These are phyloP conservation scores for Citrullus colocynthis DNA, from an alignment of 306 rosid species.

Conservation along the genomic window DNA sequence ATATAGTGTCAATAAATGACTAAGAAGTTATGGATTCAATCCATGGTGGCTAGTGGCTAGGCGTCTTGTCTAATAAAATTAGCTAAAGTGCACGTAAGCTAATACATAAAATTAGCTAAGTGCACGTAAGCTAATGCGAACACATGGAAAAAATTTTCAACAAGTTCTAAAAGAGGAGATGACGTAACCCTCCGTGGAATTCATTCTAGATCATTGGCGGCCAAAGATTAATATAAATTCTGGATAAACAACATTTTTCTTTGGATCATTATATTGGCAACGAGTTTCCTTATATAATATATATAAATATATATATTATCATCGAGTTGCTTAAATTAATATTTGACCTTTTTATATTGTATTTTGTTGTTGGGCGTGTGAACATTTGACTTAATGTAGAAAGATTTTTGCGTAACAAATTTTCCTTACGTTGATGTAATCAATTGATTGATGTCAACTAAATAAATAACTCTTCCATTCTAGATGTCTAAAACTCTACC, in stretches of 20 bases:
- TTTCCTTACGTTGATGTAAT: background rate
- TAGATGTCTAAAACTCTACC: background rate
- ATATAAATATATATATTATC: too few relatives aligned
- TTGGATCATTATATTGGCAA: too few relatives aligned
- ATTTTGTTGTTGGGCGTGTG: background rate
- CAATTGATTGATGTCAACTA: background rate
- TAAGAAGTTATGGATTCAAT: too few relatives aligned
- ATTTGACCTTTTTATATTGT: background rate
- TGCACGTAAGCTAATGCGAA: too few relatives aligned
- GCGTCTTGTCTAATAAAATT: too few relatives aligned
- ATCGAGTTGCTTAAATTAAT: background rate
- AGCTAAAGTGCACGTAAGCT: too few relatives aligned
- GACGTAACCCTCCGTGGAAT: background rate
- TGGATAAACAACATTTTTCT: too few relatives aligned
- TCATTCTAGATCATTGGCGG: background rate
- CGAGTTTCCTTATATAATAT: too few relatives aligned
- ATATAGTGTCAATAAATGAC: too few relatives aligned
- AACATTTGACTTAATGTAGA: background rate
- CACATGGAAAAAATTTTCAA: too few relatives aligned
- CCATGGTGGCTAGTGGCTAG: too few relatives aligned
- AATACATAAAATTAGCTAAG: too few relatives aligned
- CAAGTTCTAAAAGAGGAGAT: background rate
- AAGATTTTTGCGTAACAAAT: background rate
- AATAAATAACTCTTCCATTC: background rate
- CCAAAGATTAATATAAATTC: background rate